A percentile compares a stretch with the other conserved stretches of the same genome.
Evolutionary conservation across 1,284 basidiomycete genomes (phyloP).

Genomic region (Ganoderma boninense): DNA sequence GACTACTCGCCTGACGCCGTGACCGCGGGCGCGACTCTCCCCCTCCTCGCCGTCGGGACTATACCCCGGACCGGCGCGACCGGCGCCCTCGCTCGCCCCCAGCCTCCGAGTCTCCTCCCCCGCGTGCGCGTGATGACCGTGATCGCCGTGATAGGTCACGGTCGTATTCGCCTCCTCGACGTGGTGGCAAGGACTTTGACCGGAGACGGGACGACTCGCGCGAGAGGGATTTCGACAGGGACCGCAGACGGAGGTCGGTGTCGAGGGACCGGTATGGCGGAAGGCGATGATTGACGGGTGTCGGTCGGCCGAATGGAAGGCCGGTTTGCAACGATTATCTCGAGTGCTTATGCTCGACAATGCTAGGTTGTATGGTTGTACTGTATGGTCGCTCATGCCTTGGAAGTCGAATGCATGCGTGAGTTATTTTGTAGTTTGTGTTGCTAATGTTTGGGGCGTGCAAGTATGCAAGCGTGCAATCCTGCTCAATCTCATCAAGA

Average conservation of each 20-base stretch:
- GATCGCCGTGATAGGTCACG: constrained; percentile 26
- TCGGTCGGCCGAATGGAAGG: constrained; percentile 29
- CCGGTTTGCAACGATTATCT: constrained; percentile 2
- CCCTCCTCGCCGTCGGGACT: constrained; percentile 21
- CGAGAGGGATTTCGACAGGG: constrained; percentile 28
- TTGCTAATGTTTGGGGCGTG: neutral
- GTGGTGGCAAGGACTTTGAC: constrained; percentile 29
- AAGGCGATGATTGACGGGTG: constrained; percentile 14
- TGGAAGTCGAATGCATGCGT: neutral
- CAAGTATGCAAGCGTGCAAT: neutral
- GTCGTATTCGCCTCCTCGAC: constrained; percentile 33
- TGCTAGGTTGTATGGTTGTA: constrained; percentile 14
- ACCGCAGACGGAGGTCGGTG: constrained; percentile 32
- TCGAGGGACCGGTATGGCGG: constrained; percentile 34
- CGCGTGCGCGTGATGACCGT: neutral
- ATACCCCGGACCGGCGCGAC: constrained; percentile 23
- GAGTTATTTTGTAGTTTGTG: neutral
- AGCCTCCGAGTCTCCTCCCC: constrained; percentile 1
- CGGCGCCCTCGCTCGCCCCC: constrained; percentile 34
- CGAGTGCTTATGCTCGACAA: neutral
- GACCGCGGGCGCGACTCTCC: constrained; percentile 14
- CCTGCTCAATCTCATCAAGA: too few species aligned
- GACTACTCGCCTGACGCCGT: constrained; percentile 43
- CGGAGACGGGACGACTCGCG: constrained; percentile 32
- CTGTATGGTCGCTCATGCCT: constrained; percentile 17